phyloP scores from a whole-genome alignment of 176 grass and related monocot genomes.

The Ensete glaucum region DNA sequence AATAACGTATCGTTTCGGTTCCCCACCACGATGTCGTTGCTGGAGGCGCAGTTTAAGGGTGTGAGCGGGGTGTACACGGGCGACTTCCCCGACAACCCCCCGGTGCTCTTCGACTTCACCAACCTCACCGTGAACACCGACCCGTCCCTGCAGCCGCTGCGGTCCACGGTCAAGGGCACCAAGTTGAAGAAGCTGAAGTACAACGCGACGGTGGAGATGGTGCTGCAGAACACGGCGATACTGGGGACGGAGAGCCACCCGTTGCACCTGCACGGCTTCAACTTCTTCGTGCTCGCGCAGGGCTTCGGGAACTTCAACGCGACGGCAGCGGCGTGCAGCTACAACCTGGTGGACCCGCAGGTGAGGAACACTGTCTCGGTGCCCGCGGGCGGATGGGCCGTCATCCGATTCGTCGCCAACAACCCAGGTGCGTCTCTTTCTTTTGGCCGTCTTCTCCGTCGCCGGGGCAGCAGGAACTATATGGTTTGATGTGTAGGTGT shows the following conservation, averaged over 20 bases:
- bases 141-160: conserved; percentile 5
- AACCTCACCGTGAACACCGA: conserved; percentile 1
- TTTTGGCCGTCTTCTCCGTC: too few relatives aligned
- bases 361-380: conserved; percentile 56
- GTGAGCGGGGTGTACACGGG: conserved; percentile 26
- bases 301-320: conserved; percentile 50
- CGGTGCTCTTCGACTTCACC: conserved; percentile 40
- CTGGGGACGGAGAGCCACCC: conserved; percentile 60
- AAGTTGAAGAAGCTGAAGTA: conserved; percentile 38
- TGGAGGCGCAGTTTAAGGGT: conserved; percentile 32
- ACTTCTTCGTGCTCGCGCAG: conserved; percentile 60
- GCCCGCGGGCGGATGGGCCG: conserved; percentile 45
- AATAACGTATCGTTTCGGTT: conserved; percentile 60
- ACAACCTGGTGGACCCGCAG: conserved; percentile 55
- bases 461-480: too few relatives aligned
- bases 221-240: conserved; percentile 63
- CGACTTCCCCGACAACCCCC: conserved; percentile 55
- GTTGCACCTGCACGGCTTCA: conserved; percentile 51
- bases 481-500: conserved; percentile 24
- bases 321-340: not conserved
- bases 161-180: conserved; percentile 25
- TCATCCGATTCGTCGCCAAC: conserved; percentile 62
- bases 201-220: conserved; percentile 50
- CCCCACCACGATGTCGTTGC: conserved; percentile 28
- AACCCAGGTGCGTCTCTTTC: conserved; percentile 38